phyloP scores from a whole-genome alignment of 352 stramenopile species.

The Phytopythium kandeliae region DNA sequence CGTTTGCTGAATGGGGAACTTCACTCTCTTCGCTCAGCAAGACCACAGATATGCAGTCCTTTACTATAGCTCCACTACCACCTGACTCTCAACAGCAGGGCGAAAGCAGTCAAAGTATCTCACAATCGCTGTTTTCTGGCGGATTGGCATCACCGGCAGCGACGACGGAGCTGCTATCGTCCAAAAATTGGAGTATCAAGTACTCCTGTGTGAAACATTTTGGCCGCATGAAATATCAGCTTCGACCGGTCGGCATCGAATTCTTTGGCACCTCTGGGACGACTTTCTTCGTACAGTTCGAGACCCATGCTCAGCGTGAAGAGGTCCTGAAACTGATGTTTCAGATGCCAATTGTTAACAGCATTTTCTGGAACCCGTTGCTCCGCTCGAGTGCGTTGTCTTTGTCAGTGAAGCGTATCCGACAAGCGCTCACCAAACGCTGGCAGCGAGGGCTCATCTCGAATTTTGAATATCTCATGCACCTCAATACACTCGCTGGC shows the following conservation, averaged over 20 bases:
- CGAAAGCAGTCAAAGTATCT: too few species aligned
- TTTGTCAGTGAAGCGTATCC: slow-evolving; percentile 63
- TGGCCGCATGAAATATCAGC: slow-evolving; percentile 73
- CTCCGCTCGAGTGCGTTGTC: slow-evolving; percentile 54
- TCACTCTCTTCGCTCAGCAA: slow-evolving; percentile 35
- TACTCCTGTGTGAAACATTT: slow-evolving; percentile 69
- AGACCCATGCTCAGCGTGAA: slow-evolving; percentile 44
- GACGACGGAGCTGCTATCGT: not conserved
- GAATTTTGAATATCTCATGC: slow-evolving; percentile 96
- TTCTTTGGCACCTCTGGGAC: slow-evolving; percentile 65
- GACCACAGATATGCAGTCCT: slow-evolving; percentile 22
- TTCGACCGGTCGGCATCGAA: slow-evolving; percentile 70
- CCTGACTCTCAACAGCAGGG: not conserved
- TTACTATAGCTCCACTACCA: slow-evolving; percentile 38
- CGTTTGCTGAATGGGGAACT: slow-evolving; percentile 42
- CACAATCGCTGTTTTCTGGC: not conserved
- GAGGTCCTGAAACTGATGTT: slow-evolving; percentile 68
- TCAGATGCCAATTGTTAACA: slow-evolving; percentile 78
- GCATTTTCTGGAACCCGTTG: slow-evolving; percentile 72
- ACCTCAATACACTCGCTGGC: slow-evolving; percentile 94
- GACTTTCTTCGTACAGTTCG: slow-evolving; percentile 70
- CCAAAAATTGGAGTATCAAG: slow-evolving; percentile 55
- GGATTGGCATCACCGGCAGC: not conserved
- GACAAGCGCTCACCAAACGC: slow-evolving; percentile 60
- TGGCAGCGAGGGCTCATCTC: slow-evolving; percentile 64